A percentile compares a stretch with the other conserved stretches of the same genome.
These are phyloP conservation scores for Rhizopogon sp. DNA, from an alignment of 768 basidiomycete species.

Conservation along the genomic window DNA sequence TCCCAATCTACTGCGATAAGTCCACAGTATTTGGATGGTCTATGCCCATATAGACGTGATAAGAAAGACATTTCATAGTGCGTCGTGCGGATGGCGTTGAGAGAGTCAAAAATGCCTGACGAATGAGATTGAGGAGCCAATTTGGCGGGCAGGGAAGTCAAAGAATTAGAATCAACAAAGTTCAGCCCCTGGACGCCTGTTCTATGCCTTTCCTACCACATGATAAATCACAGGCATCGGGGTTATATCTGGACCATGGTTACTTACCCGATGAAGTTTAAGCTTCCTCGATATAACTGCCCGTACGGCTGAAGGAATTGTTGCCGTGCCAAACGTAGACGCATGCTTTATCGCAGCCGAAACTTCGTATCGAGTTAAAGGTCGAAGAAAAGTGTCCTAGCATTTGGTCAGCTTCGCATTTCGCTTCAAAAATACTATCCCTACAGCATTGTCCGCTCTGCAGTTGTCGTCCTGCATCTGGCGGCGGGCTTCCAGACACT, in stretches of 20 bases:
- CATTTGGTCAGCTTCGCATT: not conserved
- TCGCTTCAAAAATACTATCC: not conserved
- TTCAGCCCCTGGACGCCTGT: conserved; percentile 6
- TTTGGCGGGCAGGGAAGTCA: conserved; percentile 26
- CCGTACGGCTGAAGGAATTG: conserved; percentile 22
- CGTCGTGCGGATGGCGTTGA: conserved; percentile 56
- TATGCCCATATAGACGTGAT: conserved; percentile 51
- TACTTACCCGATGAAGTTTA: conserved; percentile 33
- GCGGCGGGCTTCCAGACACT: conserved; percentile 26
- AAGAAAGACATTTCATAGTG: conserved; percentile 63
- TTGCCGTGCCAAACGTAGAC: conserved; percentile 8
- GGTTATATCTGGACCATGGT: not conserved
- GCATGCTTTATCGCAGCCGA: conserved; percentile 28
- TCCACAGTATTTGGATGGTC: conserved; percentile 18
- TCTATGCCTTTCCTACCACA: conserved; percentile 17
- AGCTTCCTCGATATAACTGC: conserved; percentile 39
- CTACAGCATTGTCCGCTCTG: not conserved
- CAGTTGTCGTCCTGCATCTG: not conserved
- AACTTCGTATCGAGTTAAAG: conserved; percentile 37
- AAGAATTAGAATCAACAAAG: conserved; percentile 1
- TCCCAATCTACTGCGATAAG: conserved; percentile 70
- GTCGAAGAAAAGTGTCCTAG: conserved; percentile 33
- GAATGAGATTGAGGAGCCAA: conserved; percentile 20
- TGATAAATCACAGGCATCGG: not conserved
- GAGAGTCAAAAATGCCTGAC: conserved; percentile 39